Conservation (phyloP, 495 filamentous ascomycete species). For the Penicillium maclennaniae region DNA sequence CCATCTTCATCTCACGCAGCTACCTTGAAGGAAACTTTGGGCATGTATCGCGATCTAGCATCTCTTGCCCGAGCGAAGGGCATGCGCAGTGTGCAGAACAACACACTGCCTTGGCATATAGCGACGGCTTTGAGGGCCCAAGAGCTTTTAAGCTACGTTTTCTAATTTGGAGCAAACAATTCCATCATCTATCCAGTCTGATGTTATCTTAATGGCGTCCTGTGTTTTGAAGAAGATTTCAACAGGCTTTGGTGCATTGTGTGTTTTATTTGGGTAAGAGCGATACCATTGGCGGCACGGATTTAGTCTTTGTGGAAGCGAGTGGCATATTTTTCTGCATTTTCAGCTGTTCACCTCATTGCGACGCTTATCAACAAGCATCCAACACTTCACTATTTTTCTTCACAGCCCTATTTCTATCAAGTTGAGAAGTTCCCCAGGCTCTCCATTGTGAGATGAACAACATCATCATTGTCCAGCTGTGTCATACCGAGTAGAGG, state of each 20-base stretch:
- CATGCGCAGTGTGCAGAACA: constrained; percentile 55
- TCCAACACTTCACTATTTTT: not conserved
- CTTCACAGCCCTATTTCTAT: too few species aligned
- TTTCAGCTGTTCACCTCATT: not conserved
- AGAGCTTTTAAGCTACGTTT: constrained; percentile 43
- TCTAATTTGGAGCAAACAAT: constrained; percentile 24
- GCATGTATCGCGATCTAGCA: constrained; percentile 71
- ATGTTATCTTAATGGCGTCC: constrained; percentile 2
- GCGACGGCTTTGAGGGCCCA: constrained; percentile 68
- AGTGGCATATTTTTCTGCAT: constrained; percentile 5
- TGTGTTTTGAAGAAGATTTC: constrained; percentile 8
- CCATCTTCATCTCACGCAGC: constrained; percentile 47
- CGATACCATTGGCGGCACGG: constrained; percentile 18
- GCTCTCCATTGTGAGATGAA: too few species aligned
- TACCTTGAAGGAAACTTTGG: constrained; percentile 66
- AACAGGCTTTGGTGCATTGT: constrained; percentile 11
- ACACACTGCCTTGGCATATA: constrained; percentile 81
- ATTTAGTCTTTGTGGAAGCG: constrained; percentile 12
- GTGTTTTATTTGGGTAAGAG: constrained; percentile 6
- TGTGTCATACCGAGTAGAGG: too few species aligned
- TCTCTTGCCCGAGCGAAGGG: constrained; percentile 69
- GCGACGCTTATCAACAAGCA: not conserved
- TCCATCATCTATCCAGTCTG: not conserved
- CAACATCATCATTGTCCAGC: too few species aligned
- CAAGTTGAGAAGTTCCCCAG: too few species aligned